Conservation (phyloP, 2,329 filamentous ascomycete genomes). For the Colletotrichum magnum region DNA sequence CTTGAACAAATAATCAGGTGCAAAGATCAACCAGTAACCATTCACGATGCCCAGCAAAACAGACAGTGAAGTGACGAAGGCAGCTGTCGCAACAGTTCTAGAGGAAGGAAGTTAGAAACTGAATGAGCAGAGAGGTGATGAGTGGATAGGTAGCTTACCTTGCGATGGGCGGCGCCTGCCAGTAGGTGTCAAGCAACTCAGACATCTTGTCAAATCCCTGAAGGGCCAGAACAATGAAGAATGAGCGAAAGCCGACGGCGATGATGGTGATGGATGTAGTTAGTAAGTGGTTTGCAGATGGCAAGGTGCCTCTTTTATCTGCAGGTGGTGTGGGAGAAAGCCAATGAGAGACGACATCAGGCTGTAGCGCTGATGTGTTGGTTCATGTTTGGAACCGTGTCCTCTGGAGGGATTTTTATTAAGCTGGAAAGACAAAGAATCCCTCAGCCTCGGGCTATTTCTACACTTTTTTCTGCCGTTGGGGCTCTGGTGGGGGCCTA, state of each 20-base stretch:
- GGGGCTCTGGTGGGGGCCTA: constrained; percentile 7
- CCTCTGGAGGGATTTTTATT: constrained; percentile 29
- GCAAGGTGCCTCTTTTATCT: constrained; percentile 27
- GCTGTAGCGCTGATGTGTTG: constrained; percentile 39
- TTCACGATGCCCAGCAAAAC: constrained; percentile 70
- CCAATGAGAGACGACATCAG: constrained; percentile 38
- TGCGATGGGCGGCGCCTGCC: constrained; percentile 57
- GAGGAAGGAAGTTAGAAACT: constrained; percentile 40
- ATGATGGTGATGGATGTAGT: constrained; percentile 23
- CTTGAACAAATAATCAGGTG: constrained; percentile 65
- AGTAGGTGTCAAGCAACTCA: constrained; percentile 51
- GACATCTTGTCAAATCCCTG: constrained; percentile 37
- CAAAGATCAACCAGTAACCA: constrained; percentile 66
- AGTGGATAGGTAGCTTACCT: constrained; percentile 51
- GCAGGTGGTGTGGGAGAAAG: constrained; percentile 32
- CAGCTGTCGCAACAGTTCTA: constrained; percentile 76
- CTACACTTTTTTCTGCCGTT: constrained; percentile 39
- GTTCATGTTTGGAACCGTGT: constrained; percentile 41
- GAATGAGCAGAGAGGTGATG: background rate
- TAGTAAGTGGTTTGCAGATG: constrained; percentile 33
- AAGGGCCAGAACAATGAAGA: constrained; percentile 11
- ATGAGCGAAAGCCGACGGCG: constrained; percentile 26
- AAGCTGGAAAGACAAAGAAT: constrained; percentile 34
- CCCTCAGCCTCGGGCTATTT: constrained; percentile 35
- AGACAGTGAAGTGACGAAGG: constrained; percentile 72